Evolutionary conservation across 2,329 filamentous ascomycete species (phyloP).

Genomic region (Hypoxylon sp.): DNA sequence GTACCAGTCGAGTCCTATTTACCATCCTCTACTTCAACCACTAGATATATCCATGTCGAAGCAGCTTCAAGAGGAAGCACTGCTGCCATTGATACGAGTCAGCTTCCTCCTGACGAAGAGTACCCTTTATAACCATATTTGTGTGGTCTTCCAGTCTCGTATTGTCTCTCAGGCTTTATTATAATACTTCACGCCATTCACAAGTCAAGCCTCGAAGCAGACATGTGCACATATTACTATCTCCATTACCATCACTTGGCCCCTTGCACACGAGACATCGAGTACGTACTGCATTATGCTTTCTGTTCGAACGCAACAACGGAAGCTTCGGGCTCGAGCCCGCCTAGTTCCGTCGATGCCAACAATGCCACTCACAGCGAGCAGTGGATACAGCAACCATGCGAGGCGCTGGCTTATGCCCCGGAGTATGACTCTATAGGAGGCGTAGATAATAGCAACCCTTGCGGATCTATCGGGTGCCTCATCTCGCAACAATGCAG

Average conservation of each 20-base stretch:
- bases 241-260: constrained; percentile 66
- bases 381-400: constrained; percentile 49
- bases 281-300: constrained; percentile 60
- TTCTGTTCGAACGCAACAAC: constrained; percentile 59
- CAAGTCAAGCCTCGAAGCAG: not conserved
- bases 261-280: constrained; percentile 60
- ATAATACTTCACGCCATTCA: not conserved
- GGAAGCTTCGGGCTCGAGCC: constrained; percentile 51
- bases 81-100: not conserved
- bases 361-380: constrained; percentile 31
- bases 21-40: not conserved
- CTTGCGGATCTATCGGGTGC: constrained; percentile 63
- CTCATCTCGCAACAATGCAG: constrained; percentile 62
- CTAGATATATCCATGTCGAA: not conserved
- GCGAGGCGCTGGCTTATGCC: constrained; percentile 52
- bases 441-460: constrained; percentile 55
- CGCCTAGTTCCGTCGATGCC: constrained; percentile 34
- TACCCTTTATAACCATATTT: not conserved
- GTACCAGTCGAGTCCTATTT: not conserved
- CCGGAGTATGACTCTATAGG: constrained; percentile 50
- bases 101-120: not conserved
- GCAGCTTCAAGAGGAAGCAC: not conserved
- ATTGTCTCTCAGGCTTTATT: not conserved
- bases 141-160: not conserved
- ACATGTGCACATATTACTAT: constrained; percentile 67